Evolutionary conservation across 805 yeast genomes (phyloP), one percentile per base, ranked within the genome.

Genomic region (Kluyveromyces siamensis): DNA sequence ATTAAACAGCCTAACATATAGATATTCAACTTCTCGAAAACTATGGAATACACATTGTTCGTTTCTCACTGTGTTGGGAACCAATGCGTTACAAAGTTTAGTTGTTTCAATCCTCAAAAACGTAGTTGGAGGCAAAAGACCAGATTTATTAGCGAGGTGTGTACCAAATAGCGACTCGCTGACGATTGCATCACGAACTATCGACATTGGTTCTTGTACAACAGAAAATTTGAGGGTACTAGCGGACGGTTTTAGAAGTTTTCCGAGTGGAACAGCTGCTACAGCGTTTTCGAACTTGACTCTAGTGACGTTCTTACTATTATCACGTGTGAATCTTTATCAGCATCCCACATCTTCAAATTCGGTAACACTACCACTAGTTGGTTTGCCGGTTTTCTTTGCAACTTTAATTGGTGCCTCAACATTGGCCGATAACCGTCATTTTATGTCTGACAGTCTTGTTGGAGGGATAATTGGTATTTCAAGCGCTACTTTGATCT

Each of bases 231-330:
- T 42, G 21, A 16, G 45, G 13, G 21, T 36, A 6, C 37, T 48
- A 16, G 41, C 40, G 11, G 46, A 45, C 25, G 50, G 50, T 4
- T 48, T 48, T 18, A 42, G 47, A 36, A 45, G 48, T 14, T 48
- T 44, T 30, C 50, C 50, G 3, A 48, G 50, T 41, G 50, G 50
- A 2, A 46, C 47, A 37, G 50, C 50, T 11, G 48, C 50, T 11
- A 47, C 44, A 8, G 41, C 47, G 8, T 48, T 47, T 16, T 36
- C 50, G 2, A 48, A 48, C 30, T 41, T 48, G 16, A 41, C 47
- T 21, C 19, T 48, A 27, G 13, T 48, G 17, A 41, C 44, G 19
- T 39, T 48, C 37, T 18, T 41, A 17, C 8, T 48, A 9, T 27
- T 47, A 30, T 40, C 44, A 17, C 39, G 47, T 14, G n/a, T 48